A percentile compares a stretch with the other conserved stretches of the same genome.
These are phyloP conservation scores for Clarireedia hainanense DNA, from an alignment of 2,329 filamentous ascomycete species.

Conservation along the genomic window DNA sequence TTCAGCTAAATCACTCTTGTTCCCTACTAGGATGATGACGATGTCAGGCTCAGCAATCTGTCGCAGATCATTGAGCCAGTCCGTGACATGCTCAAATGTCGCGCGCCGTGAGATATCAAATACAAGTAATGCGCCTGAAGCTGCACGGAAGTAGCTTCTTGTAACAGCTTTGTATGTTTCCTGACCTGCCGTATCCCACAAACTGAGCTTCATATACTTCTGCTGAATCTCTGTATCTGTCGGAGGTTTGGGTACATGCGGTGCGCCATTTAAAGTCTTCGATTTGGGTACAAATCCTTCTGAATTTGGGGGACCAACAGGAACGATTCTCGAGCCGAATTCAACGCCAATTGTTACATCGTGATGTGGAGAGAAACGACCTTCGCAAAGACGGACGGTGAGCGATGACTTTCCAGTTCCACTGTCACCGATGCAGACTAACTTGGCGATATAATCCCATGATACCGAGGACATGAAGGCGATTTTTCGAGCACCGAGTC, in stretches of 20 bases:
- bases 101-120: conserved; percentile 85
- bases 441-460: conserved; percentile 99
- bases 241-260: conserved; percentile 23
- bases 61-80: conserved; percentile 89
- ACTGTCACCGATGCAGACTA: conserved; percentile 94
- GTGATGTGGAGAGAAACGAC: conserved; percentile 87
- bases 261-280: conserved; percentile 26
- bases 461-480: conserved; percentile 52
- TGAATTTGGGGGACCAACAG: conserved; percentile 72
- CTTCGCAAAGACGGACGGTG: conserved; percentile 92
- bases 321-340: conserved; percentile 87
- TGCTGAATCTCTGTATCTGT: conserved; percentile 49
- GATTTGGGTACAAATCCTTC: conserved; percentile 38
- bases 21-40: conserved; percentile 88
- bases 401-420: conserved; percentile 93
- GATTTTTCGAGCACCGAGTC: not conserved
- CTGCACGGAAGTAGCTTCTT: conserved; percentile 65
- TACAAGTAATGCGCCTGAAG: conserved; percentile 71
- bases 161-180: conserved; percentile 98
- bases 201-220: conserved; percentile 83
- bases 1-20: conserved; percentile 77
- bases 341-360: conserved; percentile 98
- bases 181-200: conserved; percentile 96
- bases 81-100: conserved; percentile 81
- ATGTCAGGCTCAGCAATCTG: conserved; percentile 96